phyloP scores from a whole-genome alignment of 352 stramenopile species.

The Globisporangium recalcitrans region DNA sequence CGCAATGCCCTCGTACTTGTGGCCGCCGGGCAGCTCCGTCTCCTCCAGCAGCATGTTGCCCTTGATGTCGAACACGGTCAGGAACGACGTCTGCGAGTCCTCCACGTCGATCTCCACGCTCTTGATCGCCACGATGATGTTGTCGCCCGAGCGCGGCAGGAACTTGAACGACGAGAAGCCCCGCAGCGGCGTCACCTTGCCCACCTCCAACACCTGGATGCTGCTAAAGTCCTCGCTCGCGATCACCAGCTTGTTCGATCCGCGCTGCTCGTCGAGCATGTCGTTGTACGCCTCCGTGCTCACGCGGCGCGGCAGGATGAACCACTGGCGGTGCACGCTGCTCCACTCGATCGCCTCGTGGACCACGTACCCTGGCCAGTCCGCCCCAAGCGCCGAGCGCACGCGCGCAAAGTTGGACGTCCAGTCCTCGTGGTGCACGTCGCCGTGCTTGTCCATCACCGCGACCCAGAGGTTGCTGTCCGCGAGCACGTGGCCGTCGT shows the following conservation, averaged over 20 bases:
- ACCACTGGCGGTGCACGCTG: slow-evolving; percentile 92
- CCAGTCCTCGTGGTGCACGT: slow-evolving; percentile 92
- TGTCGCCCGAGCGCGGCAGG: slow-evolving; percentile 84
- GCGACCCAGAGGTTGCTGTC: slow-evolving; percentile 98
- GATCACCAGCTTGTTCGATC: slow-evolving; percentile 88
- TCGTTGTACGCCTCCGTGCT: slow-evolving; percentile 95
- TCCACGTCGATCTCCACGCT: slow-evolving; percentile 89
- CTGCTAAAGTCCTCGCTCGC: slow-evolving; percentile 87
- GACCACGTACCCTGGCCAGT: slow-evolving; percentile 93
- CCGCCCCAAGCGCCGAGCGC: slow-evolving; percentile 84
- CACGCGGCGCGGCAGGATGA: slow-evolving; percentile 95
- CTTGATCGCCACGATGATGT: slow-evolving; percentile 91
- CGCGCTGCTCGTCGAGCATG: slow-evolving; percentile 90
- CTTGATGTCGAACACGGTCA: slow-evolving; percentile 92
- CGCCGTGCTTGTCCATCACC: slow-evolving; percentile 82
- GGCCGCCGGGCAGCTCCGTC: slow-evolving; percentile 82
- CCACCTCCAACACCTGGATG: slow-evolving; percentile 79
- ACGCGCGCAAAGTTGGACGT: slow-evolving; percentile 90
- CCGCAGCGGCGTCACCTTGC: slow-evolving; percentile 74
- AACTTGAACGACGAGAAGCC: slow-evolving; percentile 96
- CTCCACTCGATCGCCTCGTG: slow-evolving; percentile 98
- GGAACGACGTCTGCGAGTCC: slow-evolving; percentile 88
- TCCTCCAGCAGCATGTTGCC: slow-evolving; percentile 89
- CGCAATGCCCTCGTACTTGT: slow-evolving; percentile 93
- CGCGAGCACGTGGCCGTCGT: slow-evolving; percentile 89